Base-by-base conservation (phyloP, 139 green algal species). In the Volvox reticuliferus region DNA sequence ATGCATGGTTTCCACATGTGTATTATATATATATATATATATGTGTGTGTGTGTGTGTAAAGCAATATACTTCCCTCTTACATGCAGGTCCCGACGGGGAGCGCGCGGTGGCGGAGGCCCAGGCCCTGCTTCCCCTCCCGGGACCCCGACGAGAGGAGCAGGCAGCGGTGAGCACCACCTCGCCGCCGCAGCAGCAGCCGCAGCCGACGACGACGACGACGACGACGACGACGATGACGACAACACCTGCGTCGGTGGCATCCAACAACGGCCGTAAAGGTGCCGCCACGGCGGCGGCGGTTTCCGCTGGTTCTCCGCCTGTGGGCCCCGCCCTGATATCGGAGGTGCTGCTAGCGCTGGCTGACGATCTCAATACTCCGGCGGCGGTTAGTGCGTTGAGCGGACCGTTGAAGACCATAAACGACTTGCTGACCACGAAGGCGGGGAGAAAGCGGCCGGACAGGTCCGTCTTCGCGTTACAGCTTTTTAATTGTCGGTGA, bases 341-440 rank as follows among this genome's bases (percentile, higher is more conserved):
- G 2, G 93, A 93, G 35, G 88, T 94, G 61, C 69, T 89, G 16
- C 77, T 91, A 50, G 93, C 94, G 0, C 91, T 99, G 82, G 82
- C 94, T 18, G 98, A 99, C 89, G 98, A 99, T 92, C 87, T 99
- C 12, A 99, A 99, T 92, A 99, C 96, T 0, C 95, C 98, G 0
- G 85, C 93, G 20, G 91, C 80, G 5, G 44, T 94, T 36, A 94
- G 95, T 0, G 93, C 94, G 3, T 90, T 99, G 55, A 98, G 96
- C 18, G 93, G 91, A 32, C 96, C 97, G 1, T 93, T 99, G 19
- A 98, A 98, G 85, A 68, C 91, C 3, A 93, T 98, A 79, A 96
- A 96, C 82, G 94, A 96, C 80, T 89, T 96, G 75, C 81, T 95
- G 12, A 94, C 91, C 22, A 98, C 96, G 24, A 97, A 97, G 92